Base-by-base conservation (phyloP, 257 asterid genomes). In the Solanum peruvianum region DNA sequence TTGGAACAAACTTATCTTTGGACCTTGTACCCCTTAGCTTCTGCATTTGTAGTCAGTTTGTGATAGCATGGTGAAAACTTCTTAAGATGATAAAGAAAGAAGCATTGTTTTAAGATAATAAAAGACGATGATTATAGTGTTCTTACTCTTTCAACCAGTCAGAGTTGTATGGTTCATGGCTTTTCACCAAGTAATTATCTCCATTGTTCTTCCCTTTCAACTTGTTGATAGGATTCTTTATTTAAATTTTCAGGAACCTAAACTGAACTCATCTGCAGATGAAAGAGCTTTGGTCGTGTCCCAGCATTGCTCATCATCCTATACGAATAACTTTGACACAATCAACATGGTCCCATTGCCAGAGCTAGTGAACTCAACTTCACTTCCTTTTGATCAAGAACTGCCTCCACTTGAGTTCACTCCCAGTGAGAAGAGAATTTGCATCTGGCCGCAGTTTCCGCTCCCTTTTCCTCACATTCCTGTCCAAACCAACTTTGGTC, bases 381-480 rank as follows among this genome's bases (percentile, higher is more conserved):
- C 67, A 73, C 88, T 84, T 11, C 7, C 35, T 84, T 93, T 87
- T 14, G 90, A 88, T 33, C 87, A 87, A 31, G 62, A 23, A 86
- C 83, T 76, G 7, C 88, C 87, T 76, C 91, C 49, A 41, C 84
- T 85, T 49, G 82, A 88, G 60, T 70, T 64, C 83, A 42, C 42
- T 25, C 67, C 77, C 25, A 16, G 82, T 3, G 93, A 91, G 20
- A 87, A 78, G 87, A 86, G 86, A 29, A 75, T 77, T 4, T 82
- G 82, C 21, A 27, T 58, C 6, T 91, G 72, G 25, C 87, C 88
- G 47, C 92, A 75, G 44, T 41, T 87, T 4, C 86, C 87, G 9
- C 73, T 91, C 82, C 11, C 89, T 5, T 92, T 90, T 35, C 92
- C 92, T 56, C 89, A 89, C 39, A 52, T 89, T 37, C 93, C 94